Conservation (phyloP, 192 early-diverging fungal genomes). For the Helicostylum pulchrum region DNA sequence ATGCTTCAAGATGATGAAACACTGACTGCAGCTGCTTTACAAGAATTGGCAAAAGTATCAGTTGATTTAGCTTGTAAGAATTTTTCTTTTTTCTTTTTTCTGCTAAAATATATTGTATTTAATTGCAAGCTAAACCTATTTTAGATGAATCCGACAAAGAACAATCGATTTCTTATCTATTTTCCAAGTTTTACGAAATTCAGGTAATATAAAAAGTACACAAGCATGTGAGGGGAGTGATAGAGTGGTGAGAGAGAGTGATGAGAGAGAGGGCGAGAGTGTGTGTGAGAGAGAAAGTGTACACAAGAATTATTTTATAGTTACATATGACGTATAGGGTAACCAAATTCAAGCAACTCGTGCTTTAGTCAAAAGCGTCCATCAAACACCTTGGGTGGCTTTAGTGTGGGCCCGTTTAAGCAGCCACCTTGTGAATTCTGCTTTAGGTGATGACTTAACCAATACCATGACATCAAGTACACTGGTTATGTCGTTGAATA, state of each 20-base stretch:
- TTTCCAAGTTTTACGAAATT: constrained; percentile 22
- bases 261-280: too few relatives aligned
- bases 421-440: constrained; percentile 26
- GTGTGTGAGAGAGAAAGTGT: too few relatives aligned
- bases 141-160: constrained; percentile 26
- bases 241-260: too few relatives aligned
- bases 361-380: constrained; percentile 41
- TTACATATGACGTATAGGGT: constrained; percentile 22
- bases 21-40: constrained; percentile 59
- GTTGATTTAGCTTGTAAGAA: constrained; percentile 37
- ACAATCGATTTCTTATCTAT: constrained; percentile 26
- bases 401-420: constrained; percentile 39
- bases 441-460: background rate
- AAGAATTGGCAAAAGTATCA: constrained; percentile 61
- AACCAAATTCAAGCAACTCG: constrained; percentile 24
- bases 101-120: background rate
- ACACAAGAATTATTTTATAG: background rate
- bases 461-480: constrained; percentile 34
- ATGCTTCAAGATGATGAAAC: constrained; percentile 59
- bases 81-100: background rate
- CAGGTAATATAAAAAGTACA: constrained; percentile 9
- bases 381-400: constrained; percentile 39
- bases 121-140: background rate
- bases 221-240: background rate
- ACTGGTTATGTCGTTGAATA: constrained; percentile 29